These are phyloP conservation scores for Penicillium corylophilum DNA, from an alignment of 2,329 filamentous ascomycete genomes.

Conservation along the genomic window DNA sequence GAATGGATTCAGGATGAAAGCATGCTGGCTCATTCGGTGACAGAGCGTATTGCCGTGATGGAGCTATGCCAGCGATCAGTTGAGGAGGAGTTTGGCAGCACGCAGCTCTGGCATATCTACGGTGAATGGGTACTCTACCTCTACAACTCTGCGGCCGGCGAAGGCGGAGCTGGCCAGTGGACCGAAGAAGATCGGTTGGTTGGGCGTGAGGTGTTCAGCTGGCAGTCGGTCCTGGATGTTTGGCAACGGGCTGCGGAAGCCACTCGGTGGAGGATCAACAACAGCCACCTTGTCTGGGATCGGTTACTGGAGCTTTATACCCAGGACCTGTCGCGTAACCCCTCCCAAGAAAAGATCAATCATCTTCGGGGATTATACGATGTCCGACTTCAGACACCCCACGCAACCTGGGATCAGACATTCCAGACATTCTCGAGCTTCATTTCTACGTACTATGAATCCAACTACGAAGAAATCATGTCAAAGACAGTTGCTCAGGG, in stretches of 20 bases:
- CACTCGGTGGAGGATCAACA: conserved; percentile 61
- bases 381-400: conserved; percentile 57
- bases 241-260: conserved; percentile 57
- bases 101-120: conserved; percentile 62
- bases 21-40: conserved; percentile 54
- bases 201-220: conserved; percentile 60
- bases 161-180: conserved; percentile 41
- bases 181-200: conserved; percentile 58
- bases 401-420: conserved; percentile 60
- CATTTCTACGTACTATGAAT: conserved; percentile 55
- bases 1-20: conserved; percentile 65
- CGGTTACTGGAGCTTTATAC: conserved; percentile 57
- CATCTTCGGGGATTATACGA: conserved; percentile 54
- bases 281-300: conserved; percentile 63
- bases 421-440: conserved; percentile 61
- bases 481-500: conserved; percentile 53
- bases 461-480: conserved; percentile 60
- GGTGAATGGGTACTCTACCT: conserved; percentile 60
- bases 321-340: conserved; percentile 51
- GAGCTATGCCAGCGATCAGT: conserved; percentile 61
- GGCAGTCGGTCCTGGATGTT: conserved; percentile 55
- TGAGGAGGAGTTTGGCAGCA: conserved; percentile 61
- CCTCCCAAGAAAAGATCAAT: conserved; percentile 50
- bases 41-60: conserved; percentile 59
- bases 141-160: conserved; percentile 52